Evolutionary conservation across 1,284 basidiomycete genomes (phyloP).

Genomic region (Taiwanofungus camphoratus): DNA sequence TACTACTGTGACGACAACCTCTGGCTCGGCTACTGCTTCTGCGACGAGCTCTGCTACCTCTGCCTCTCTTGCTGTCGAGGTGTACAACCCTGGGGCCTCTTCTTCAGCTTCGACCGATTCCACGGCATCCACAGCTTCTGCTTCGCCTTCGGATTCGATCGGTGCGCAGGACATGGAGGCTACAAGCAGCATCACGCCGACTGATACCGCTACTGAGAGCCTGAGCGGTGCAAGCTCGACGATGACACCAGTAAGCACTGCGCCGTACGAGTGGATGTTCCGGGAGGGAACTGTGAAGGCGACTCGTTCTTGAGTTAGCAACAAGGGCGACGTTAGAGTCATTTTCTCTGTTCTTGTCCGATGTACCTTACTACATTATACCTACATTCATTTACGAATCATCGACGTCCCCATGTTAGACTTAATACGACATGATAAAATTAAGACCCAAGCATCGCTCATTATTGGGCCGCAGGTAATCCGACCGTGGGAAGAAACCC

Average conservation of each 20-base stretch:
- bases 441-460: no score
- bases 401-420: no score
- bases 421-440: no score
- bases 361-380: no score
- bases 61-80: conserved; percentile 3
- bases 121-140: conserved; percentile 7
- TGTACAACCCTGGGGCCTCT: conserved; percentile 2
- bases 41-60: not conserved
- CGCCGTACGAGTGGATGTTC: conserved; percentile 40
- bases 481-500: no score
- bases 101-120: not conserved
- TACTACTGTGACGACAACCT: not conserved
- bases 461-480: no score
- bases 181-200: conserved; percentile 3
- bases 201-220: not conserved
- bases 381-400: no score
- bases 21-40: conserved; percentile 2
- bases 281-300: not conserved
- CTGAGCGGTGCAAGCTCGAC: conserved; percentile 13
- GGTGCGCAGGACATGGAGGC: not conserved
- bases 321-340: no score
- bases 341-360: no score
- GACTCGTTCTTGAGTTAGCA: no score
- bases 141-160: conserved; percentile 8
- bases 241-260: conserved; percentile 35